A percentile compares a stretch with the other conserved stretches of the same genome.
phyloP scores from a whole-genome alignment of 495 filamentous ascomycete genomes.

The Geopyxis carbonaria region DNA sequence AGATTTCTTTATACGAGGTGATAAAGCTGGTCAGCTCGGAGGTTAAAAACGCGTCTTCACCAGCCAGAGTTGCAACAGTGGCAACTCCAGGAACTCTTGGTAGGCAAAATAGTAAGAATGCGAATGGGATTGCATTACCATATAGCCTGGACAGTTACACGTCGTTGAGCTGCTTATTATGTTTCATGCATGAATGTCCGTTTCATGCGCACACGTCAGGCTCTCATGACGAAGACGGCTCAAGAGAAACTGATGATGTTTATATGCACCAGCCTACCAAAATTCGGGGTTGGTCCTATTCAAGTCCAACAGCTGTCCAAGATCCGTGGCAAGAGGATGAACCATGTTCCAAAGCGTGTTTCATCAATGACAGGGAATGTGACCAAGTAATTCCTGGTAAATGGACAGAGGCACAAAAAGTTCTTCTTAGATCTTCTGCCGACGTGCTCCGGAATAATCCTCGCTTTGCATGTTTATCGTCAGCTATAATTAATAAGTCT shows the following conservation, averaged over 20 bases:
- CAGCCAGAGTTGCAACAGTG: slow-evolving; percentile 1
- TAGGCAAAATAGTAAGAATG: slow-evolving; percentile 4
- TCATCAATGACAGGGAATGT: slow-evolving; percentile 11
- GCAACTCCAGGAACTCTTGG: background rate
- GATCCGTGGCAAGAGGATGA: slow-evolving; percentile 12
- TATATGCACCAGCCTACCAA: background rate
- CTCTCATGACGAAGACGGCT: slow-evolving; percentile 2
- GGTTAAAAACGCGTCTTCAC: slow-evolving; percentile 14
- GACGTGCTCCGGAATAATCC: slow-evolving; percentile 19
- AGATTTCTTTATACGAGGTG: slow-evolving; percentile 21
- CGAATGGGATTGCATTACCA: slow-evolving; percentile 12
- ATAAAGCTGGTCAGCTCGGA: slow-evolving; percentile 12
- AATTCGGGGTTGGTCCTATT: slow-evolving; percentile 17
- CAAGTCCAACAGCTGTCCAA: slow-evolving; percentile 9
- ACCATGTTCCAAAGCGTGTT: slow-evolving; percentile 17
- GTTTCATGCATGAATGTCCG: slow-evolving; percentile 27
- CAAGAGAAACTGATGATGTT: background rate
- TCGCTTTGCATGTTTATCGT: slow-evolving; percentile 17
- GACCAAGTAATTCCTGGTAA: background rate
- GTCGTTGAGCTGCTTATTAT: slow-evolving; percentile 23
- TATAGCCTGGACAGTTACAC: slow-evolving; percentile 25
- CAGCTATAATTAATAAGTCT: slow-evolving; percentile 18
- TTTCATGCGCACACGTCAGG: slow-evolving; percentile 22
- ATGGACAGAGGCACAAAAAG: slow-evolving; percentile 16
- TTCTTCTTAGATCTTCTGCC: slow-evolving; percentile 13